These are phyloP conservation scores for Gamarada debralockiae DNA, from an alignment of 495 filamentous ascomycete species.

Conservation along the genomic window DNA sequence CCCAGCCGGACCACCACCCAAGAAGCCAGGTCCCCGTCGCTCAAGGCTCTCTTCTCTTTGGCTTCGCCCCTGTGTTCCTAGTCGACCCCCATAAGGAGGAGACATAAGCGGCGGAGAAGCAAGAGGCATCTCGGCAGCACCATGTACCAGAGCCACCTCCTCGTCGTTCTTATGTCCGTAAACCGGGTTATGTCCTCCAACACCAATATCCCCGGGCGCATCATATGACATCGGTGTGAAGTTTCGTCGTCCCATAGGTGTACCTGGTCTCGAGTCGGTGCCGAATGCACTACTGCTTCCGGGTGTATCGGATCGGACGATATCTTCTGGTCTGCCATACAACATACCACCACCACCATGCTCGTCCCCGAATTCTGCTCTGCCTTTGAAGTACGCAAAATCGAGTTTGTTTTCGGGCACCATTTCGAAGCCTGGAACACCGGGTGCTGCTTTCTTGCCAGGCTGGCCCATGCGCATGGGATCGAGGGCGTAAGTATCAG, in stretches of 20 bases:
- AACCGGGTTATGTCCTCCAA: constrained; percentile 1
- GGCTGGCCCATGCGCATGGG: constrained; percentile 72
- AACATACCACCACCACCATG: constrained; percentile 75
- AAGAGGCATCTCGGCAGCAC: constrained; percentile 26
- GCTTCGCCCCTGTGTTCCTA: too few species aligned
- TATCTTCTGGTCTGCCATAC: constrained; percentile 65
- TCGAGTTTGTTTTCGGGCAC: constrained; percentile 89
- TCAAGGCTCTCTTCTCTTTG: constrained; percentile 13
- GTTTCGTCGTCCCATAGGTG: constrained; percentile 7
- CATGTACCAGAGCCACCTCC: constrained; percentile 35
- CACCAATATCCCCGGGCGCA: constrained; percentile 11
- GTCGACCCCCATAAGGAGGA: not conserved
- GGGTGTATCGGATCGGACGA: constrained; percentile 61
- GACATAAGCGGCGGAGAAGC: constrained; percentile 6
- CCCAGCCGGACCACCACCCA: constrained; percentile 48
- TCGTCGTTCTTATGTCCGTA: constrained; percentile 20
- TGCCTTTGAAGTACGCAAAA: constrained; percentile 87
- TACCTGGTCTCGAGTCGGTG: constrained; percentile 18
- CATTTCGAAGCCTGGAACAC: constrained; percentile 71
- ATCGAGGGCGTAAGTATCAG: constrained; percentile 67
- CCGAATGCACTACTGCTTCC: constrained; percentile 39
- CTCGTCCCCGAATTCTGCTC: constrained; percentile 82
- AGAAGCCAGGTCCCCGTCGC: constrained; percentile 31
- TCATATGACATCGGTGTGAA: constrained; percentile 16
- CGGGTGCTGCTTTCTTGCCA: constrained; percentile 55